A percentile compares a stretch with the other conserved stretches of the same genome.
Conservation (phyloP, 2,329 filamentous ascomycete genomes). For the Botrytis fabae region DNA sequence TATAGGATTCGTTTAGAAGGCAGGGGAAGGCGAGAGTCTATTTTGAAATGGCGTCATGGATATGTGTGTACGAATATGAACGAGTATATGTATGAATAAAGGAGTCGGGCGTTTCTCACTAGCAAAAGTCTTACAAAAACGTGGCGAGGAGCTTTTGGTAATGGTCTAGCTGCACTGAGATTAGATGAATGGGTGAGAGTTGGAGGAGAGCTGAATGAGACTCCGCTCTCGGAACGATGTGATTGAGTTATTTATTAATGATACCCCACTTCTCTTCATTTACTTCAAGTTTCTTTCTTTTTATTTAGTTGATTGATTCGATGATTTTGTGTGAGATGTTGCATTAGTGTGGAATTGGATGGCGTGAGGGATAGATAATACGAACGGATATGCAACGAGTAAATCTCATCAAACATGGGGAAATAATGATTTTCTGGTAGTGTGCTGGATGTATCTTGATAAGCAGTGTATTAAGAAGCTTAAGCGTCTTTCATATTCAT, state of each 20-base stretch:
- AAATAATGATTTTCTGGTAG: neutral
- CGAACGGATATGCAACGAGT: neutral
- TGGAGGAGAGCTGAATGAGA: neutral
- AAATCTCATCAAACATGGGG: neutral
- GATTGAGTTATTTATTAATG: neutral
- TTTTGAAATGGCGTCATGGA: neutral
- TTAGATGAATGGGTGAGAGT: neutral
- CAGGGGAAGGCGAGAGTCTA: neutral
- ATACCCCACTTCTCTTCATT: slow-evolving; percentile 8
- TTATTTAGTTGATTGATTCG: no score
- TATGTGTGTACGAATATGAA: slow-evolving; percentile 14
- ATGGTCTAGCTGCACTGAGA: neutral
- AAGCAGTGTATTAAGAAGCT: rapidly evolving
- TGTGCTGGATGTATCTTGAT: neutral
- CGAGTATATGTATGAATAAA: neutral
- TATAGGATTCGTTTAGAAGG: neutral
- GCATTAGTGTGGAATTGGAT: neutral
- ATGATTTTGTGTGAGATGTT: neutral
- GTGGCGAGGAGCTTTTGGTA: neutral
- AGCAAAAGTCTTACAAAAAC: neutral
- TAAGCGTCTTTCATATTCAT: neutral
- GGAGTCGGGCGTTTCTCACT: neutral
- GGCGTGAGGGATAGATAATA: neutral
- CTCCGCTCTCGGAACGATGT: slow-evolving; percentile 9
- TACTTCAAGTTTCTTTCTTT: neutral